Evolutionary conservation across 1,139 yeast genomes (phyloP).

Genomic region (Debaryomycetaceae sp.): DNA sequence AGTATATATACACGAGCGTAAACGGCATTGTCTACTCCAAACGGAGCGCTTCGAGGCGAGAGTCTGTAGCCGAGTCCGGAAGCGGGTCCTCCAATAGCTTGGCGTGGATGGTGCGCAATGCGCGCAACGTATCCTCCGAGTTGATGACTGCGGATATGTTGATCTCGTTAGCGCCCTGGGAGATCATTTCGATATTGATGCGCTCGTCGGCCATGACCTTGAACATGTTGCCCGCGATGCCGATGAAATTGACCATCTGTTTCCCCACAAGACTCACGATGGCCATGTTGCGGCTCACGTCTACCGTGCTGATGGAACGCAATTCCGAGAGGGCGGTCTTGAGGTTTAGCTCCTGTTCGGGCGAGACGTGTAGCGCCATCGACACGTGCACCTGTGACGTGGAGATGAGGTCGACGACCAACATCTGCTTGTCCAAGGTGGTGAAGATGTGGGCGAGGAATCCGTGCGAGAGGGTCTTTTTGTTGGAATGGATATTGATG

Average conservation of each 20-base stretch:
- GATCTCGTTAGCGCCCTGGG: conserved; percentile 97
- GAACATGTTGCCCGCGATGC: conserved; percentile 97
- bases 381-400: conserved; percentile 97
- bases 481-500: conserved; percentile 85
- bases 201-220: conserved; percentile 85
- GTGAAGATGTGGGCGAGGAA: conserved; percentile 86
- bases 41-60: conserved; percentile 24
- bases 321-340: conserved; percentile 69
- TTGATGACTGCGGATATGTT: conserved; percentile 92
- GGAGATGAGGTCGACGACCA: conserved; percentile 91
- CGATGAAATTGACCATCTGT: conserved; percentile 93
- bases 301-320: conserved; percentile 75
- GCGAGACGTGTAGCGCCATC: conserved; percentile 81
- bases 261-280: conserved; percentile 91
- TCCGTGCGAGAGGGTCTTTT: conserved; percentile 88
- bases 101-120: conserved; percentile 77
- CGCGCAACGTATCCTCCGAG: conserved; percentile 72
- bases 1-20: not conserved
- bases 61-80: conserved; percentile 26
- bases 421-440: conserved; percentile 69
- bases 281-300: conserved; percentile 77
- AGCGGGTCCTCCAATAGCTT: conserved; percentile 45
- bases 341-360: conserved; percentile 47
- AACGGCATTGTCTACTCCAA: conserved; percentile 1
- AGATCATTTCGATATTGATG: conserved; percentile 93